Evolutionary conservation across 1,284 basidiomycete species (phyloP).

Genomic region (Tilletia setariae): DNA sequence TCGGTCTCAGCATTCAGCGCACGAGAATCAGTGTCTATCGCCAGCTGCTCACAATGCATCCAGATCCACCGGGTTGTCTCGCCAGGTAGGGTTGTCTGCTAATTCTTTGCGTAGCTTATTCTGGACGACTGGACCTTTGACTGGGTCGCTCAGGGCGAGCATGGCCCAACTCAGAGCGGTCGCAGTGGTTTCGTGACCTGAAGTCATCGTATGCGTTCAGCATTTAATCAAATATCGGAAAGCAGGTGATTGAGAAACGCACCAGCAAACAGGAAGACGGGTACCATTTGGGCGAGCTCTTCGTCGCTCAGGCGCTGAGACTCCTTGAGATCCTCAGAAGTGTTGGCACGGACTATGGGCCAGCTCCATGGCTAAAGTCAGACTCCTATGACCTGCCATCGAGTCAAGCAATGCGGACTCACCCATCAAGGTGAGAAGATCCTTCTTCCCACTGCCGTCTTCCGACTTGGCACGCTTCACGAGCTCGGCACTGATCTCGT

Average conservation of each 20-base stretch:
- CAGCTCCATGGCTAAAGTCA: constrained; percentile 14
- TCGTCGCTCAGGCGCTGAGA: constrained; percentile 80
- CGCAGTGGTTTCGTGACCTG: constrained; percentile 7
- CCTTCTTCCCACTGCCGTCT: constrained; percentile 75
- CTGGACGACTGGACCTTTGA: neutral
- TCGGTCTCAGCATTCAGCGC: neutral
- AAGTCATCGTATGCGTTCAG: too few relatives aligned
- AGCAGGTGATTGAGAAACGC: constrained; percentile 76
- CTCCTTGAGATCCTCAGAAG: constrained; percentile 74
- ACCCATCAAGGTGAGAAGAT: constrained; percentile 75
- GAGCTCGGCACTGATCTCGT: constrained; percentile 71
- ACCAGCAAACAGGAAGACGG: constrained; percentile 49
- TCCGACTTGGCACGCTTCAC: constrained; percentile 75
- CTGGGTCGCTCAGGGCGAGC: neutral
- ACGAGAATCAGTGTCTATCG: neutral
- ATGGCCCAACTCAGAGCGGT: constrained; percentile 8
- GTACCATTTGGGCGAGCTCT: constrained; percentile 61
- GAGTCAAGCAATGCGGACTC: constrained; percentile 37
- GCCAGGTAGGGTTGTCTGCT: neutral
- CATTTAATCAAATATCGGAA: too few relatives aligned
- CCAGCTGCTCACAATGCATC: neutral
- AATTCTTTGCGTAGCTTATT: neutral
- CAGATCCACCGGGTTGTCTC: neutral
- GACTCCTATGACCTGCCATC: too few relatives aligned
- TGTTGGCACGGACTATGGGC: constrained; percentile 59